Evolutionary conservation across 192 early-diverging fungal genomes (phyloP), one percentile per base, ranked within the genome.

Genomic region (Chytriomyces hyalinus): DNA sequence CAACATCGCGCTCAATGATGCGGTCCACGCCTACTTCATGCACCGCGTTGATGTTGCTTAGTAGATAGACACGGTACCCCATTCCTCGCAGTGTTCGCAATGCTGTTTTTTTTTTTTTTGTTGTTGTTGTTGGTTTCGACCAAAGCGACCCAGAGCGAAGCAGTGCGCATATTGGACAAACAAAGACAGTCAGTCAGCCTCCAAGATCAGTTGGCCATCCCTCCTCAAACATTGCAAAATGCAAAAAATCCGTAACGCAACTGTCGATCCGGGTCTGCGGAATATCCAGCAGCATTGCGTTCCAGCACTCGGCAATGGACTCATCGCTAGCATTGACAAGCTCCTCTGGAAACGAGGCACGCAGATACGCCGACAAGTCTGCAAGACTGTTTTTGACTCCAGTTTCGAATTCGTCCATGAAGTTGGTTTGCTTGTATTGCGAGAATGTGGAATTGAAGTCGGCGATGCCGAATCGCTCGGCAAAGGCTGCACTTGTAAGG

Each of bases 241-340:
- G 15, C 53, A n/a, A 20, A 20, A n/a, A 13, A 57, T 13, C 53
- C 53, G 20, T n/a, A 13, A 57, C 15, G 13, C 13, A 57, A n/a
- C 13, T 57, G 53, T 20, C 13, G 47, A 70, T 20, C 26, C 68
- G n/a, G 9, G 6, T 10, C 22, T 49, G 10, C 6, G 49, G 48
- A 6, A 70, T 57, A 50, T 70, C 68, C 13, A 70, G 45, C 7
- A 70, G 49, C 68, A 70, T 70, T 22, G 68, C 68, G 47, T 70
- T 70, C 68, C 68, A 70, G 26, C 49, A 49, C 11, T 3, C 49
- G 22, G 9, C n/a, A 20, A 70, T 53, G 49, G 9, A 22, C 11
- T 49, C 49, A 43, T 49, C 49, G 44, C 43, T 28, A 9, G 66
- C 66, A 26, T 13, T 10, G 9, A 28, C 46, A 48, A 10, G 10